Conservation (phyloP, 176 grass and related monocot genomes). For the Phragmites australis region DNA sequence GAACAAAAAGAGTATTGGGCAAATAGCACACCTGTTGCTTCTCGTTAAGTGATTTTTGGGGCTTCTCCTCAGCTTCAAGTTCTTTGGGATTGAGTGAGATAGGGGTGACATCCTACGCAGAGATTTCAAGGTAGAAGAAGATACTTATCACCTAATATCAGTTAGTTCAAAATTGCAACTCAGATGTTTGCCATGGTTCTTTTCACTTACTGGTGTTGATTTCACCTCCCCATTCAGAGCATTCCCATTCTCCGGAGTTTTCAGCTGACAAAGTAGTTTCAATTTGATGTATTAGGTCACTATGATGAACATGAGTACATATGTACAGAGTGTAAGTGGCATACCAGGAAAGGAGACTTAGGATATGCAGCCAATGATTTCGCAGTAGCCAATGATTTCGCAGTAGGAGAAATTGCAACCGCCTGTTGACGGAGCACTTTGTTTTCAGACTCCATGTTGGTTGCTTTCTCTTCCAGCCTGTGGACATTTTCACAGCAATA, state of each 20-base stretch:
- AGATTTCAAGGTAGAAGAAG: slow-evolving; percentile 43
- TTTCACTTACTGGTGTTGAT: slow-evolving; percentile 68
- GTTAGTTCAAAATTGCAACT: slow-evolving; percentile 21
- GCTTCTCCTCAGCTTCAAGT: slow-evolving; percentile 86
- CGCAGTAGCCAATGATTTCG: slow-evolving; percentile 77
- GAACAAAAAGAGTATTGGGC: slow-evolving; percentile 9
- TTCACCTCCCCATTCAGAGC: slow-evolving; percentile 71
- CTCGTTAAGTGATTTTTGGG: slow-evolving; percentile 97
- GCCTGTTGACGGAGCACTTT: slow-evolving; percentile 97
- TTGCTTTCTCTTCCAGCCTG: slow-evolving; percentile 92
- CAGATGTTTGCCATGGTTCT: slow-evolving; percentile 15
- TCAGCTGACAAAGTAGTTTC: slow-evolving; percentile 49
- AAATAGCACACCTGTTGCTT: slow-evolving; percentile 82
- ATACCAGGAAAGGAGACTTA: slow-evolving; percentile 57
- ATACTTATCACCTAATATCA: slow-evolving; percentile 26
- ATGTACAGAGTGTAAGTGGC: slow-evolving; percentile 31
- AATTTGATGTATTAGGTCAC: slow-evolving; percentile 39
- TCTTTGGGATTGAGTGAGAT: slow-evolving; percentile 64
- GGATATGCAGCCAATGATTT: slow-evolving; percentile 74
- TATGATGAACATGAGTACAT: slow-evolving; percentile 13
- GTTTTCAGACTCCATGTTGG: slow-evolving; percentile 92
- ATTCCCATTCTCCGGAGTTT: slow-evolving; percentile 66
- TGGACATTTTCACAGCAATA: neutral
- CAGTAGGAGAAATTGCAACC: slow-evolving; percentile 89
- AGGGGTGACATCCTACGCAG: slow-evolving; percentile 66